phyloP scores from a whole-genome alignment of 306 rosid genomes.

The Medicago arabica region DNA sequence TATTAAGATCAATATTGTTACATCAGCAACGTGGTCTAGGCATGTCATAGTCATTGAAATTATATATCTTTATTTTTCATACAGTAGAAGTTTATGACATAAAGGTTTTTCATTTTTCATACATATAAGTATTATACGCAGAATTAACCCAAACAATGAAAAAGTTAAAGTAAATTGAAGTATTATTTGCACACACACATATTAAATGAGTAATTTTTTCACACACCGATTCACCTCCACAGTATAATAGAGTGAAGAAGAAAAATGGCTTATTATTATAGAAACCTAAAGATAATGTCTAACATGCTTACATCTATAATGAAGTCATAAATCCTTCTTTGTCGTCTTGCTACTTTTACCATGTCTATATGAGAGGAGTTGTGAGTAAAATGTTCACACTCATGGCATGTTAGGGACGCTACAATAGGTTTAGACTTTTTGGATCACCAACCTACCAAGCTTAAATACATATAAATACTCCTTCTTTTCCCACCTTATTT shows the following conservation, averaged over 20 bases:
- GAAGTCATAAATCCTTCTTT: constrained; percentile 31
- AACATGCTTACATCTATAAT: constrained; percentile 34
- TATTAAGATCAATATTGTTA: constrained; percentile 35
- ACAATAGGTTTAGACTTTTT: not conserved
- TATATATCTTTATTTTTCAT: not conserved
- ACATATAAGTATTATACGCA: not conserved
- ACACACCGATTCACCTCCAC: constrained; percentile 2
- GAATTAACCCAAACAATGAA: constrained; percentile 9
- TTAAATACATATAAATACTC: not conserved
- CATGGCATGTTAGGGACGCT: not conserved
- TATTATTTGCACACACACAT: not conserved
- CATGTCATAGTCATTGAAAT: not conserved
- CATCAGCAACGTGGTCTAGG: constrained; percentile 20
- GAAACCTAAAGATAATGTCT: constrained; percentile 23
- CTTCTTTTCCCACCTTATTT: too few relatives aligned
- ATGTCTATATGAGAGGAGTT: not conserved
- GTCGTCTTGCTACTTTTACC: constrained; percentile 20
- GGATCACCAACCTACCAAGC: not conserved
- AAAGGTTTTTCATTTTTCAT: not conserved
- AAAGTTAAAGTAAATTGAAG: not conserved
- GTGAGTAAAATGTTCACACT: not conserved
- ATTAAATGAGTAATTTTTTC: constrained; percentile 16
- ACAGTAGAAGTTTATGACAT: not conserved
- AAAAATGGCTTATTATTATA: constrained; percentile 33
- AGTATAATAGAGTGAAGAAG: constrained; percentile 26